Base-by-base conservation (phyloP, 208 protist species). In the Crithidia expoeki region DNA sequence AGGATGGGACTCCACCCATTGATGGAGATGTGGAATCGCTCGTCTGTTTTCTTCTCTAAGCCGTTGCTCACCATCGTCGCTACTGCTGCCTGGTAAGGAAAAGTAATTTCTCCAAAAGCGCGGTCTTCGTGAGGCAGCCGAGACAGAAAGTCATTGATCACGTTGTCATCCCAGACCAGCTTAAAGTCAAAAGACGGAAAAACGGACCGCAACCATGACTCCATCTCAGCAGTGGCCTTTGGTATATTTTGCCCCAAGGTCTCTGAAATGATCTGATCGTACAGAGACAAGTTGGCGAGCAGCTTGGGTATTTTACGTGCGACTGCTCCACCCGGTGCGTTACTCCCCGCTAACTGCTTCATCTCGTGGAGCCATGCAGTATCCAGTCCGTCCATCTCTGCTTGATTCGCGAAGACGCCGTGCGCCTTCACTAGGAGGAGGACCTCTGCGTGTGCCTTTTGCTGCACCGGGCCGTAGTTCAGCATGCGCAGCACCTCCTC, bases 401-500 rank as follows among this genome's bases (percentile, higher is more conserved):
- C 28, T 12, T 11, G 49, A 12, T 51, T 49, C 38, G 51, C 14
- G n/a, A 47, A 47, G 42, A 21, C 4, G 42, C 12, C n/a, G 4
- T 3, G 16, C 12, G 12, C 12, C 16, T 4, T 9, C 42, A 50
- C 44, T 19, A 72, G 2, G 42, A 72, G 17, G 36, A 72, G 50
- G 4, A 27, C 5, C 34, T 72, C 66, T 0, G 66, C 66, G 17
- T 72, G 66, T n/a, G 3, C 66, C 23, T 60, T 59, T 33, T 72
- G 66, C 46, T 3, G 17, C 17, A 28, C 33, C n/a, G 66, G 6
- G 30, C 55, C 66, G 34, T 72, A 72, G 2, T 53, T 32, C n/a
- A 72, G 3, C 66, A 72, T 72, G 28, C 55, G 52, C 66, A 72
- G 66, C 30, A 72, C 0, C 66, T 72, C 55, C 2, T 40, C 16